Percentiles rank a stretch among this genome's conserved stretches.
phyloP scores from a whole-genome alignment of 2,329 filamentous ascomycete species.

The Zasmidium cellare region DNA sequence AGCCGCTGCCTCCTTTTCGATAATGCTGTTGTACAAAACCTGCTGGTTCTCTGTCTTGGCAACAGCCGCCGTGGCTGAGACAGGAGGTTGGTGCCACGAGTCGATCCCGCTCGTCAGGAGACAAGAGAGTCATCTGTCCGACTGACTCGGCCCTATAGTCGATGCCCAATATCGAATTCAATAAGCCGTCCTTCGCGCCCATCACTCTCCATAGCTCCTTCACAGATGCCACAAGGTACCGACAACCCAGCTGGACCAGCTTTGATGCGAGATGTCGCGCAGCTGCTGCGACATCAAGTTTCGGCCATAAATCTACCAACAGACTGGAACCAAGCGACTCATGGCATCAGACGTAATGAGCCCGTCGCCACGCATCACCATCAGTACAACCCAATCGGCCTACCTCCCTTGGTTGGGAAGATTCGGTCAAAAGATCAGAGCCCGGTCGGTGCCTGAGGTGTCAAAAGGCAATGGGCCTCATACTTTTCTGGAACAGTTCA shows the following conservation, averaged over 20 bases:
- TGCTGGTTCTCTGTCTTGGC: not conserved
- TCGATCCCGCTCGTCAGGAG: not conserved
- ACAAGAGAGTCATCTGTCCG: not conserved
- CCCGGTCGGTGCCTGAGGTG: too few relatives aligned
- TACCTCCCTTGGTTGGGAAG: too few relatives aligned
- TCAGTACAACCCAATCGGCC: not conserved
- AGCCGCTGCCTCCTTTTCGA: not conserved
- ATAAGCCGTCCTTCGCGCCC: not conserved
- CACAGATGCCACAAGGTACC: not conserved
- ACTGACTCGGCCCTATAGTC: not conserved
- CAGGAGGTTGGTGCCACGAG: not conserved
- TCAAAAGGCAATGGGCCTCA: too few relatives aligned
- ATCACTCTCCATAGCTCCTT: not conserved
- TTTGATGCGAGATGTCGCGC: not conserved
- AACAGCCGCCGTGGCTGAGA: not conserved
- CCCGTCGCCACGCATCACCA: not conserved
- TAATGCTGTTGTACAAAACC: not conserved
- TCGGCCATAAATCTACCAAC: not conserved
- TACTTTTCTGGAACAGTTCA: too few relatives aligned
- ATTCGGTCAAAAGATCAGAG: too few relatives aligned
- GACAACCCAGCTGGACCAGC: not conserved
- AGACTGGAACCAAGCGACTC: not conserved
- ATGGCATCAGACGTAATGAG: not conserved
- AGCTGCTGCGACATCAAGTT: not conserved
- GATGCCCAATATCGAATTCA: not conserved